Evolutionary conservation across 768 basidiomycete species (phyloP).

Genomic region (Hygrophorus russula): DNA sequence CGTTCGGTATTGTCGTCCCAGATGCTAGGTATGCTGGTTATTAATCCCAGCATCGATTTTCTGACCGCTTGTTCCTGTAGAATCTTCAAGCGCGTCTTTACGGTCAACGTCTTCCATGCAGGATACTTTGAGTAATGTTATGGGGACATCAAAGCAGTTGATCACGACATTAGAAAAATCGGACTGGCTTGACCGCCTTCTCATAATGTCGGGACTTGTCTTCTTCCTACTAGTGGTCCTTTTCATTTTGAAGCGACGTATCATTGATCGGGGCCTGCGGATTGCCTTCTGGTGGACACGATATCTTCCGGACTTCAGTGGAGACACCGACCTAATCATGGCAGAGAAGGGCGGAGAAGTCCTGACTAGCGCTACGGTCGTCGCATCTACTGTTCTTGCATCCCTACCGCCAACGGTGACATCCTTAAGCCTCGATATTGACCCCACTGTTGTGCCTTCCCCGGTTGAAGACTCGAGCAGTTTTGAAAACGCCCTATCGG

Average conservation of each 20-base stretch:
- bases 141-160: slow-evolving; percentile 73
- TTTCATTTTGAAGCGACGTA: slow-evolving; percentile 81
- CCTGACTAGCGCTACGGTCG: not conserved
- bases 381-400: no score
- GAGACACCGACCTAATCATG: not conserved
- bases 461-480: no score
- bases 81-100: slow-evolving; percentile 70
- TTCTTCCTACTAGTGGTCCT: slow-evolving; percentile 81
- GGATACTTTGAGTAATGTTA: slow-evolving; percentile 57
- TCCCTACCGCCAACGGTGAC: no score
- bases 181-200: slow-evolving; percentile 84
- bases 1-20: slow-evolving; percentile 78
- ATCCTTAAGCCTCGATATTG: no score
- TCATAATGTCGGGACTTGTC: slow-evolving; percentile 67
- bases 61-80: slow-evolving; percentile 24
- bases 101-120: slow-evolving; percentile 66
- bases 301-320: slow-evolving; percentile 37
- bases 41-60: not conserved
- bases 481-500: no score
- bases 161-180: slow-evolving; percentile 82
- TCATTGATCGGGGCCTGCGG: slow-evolving; percentile 68
- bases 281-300: slow-evolving; percentile 86
- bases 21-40: slow-evolving; percentile 52
- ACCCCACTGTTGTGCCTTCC: no score
- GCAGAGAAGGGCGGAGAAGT: not conserved